phyloP scores from a whole-genome alignment of 1,284 basidiomycete genomes.

The Ceratobasidium sp. region DNA sequence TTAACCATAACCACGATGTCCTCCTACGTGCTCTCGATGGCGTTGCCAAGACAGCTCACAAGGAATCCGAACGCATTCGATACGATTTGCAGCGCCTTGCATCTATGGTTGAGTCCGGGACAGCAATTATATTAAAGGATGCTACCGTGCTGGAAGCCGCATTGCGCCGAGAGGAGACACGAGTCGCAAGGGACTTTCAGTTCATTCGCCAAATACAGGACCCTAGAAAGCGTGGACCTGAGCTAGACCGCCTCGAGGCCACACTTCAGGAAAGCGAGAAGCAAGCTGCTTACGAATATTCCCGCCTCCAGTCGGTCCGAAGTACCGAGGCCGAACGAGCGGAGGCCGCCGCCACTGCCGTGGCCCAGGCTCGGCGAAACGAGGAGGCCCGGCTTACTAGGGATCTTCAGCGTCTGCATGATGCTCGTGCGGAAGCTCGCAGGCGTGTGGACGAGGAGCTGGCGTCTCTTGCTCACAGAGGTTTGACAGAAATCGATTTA shows the following conservation, averaged over 20 bases:
- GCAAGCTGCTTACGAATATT: conserved; percentile 35
- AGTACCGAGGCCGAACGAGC: conserved; percentile 27
- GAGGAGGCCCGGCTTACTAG: conserved; percentile 12
- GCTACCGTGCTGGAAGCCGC: not conserved
- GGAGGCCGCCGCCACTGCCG: conserved; percentile 16
- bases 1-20: conserved; percentile 18
- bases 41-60: conserved; percentile 18
- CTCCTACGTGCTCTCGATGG: conserved; percentile 7
- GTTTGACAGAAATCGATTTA: conserved; percentile 24
- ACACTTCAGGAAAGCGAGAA: conserved; percentile 33
- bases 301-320: conserved; percentile 33
- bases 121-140: conserved; percentile 11
- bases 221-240: conserved; percentile 37
- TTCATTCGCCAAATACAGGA: conserved; percentile 34
- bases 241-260: conserved; percentile 36
- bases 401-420: conserved; percentile 14
- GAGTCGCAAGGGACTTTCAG: conserved; percentile 27
- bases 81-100: conserved; percentile 29
- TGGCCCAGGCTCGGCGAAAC: conserved; percentile 29
- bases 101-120: conserved; percentile 19
- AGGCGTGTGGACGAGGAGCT: conserved; percentile 24
- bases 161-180: conserved; percentile 29
- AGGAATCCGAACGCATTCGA: conserved; percentile 29
- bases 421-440: conserved; percentile 15
- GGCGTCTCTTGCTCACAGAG: conserved; percentile 26